phyloP scores from a whole-genome alignment of 768 basidiomycete species.

The Holtermanniella nyarrowii region DNA sequence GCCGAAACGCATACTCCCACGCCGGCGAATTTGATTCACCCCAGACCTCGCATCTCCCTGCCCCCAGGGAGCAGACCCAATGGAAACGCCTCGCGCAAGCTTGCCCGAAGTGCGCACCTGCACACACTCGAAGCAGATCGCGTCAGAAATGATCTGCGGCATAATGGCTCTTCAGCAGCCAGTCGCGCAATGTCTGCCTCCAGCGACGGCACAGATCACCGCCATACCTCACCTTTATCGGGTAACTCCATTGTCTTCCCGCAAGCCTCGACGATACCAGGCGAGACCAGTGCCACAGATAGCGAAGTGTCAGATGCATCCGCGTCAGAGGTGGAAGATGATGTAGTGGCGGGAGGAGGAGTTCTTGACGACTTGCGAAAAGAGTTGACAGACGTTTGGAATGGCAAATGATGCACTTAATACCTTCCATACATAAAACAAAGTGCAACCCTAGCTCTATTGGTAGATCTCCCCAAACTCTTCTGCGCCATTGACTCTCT shows the following conservation, averaged over 20 bases:
- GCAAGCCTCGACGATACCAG: not conserved
- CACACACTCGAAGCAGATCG: slow-evolving; percentile 29
- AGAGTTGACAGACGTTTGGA: slow-evolving; percentile 10
- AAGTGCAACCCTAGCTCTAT: no score
- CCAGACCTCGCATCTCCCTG: not conserved
- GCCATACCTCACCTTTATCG: not conserved
- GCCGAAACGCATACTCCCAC: not conserved
- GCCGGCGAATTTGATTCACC: no score
- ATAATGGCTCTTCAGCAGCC: no score
- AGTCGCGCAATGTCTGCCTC: no score
- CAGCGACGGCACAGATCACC: not conserved
- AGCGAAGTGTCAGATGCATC: slow-evolving; percentile 12
- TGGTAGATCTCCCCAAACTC: slow-evolving; percentile 25
- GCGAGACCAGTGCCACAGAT: not conserved
- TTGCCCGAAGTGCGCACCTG: slow-evolving; percentile 34
- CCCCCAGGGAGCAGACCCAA: not conserved
- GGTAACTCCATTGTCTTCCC: not conserved
- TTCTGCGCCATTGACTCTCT: slow-evolving; percentile 30
- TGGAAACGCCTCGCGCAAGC: slow-evolving; percentile 3
- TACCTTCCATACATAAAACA: no score
- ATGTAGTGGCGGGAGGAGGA: not conserved
- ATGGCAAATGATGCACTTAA: not conserved
- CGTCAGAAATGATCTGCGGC: not conserved
- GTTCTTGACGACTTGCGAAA: slow-evolving; percentile 3
- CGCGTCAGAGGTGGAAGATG: slow-evolving; percentile 23